phyloP scores from a whole-genome alignment of 2,329 filamentous ascomycete species.

The Botrytis tulipae region DNA sequence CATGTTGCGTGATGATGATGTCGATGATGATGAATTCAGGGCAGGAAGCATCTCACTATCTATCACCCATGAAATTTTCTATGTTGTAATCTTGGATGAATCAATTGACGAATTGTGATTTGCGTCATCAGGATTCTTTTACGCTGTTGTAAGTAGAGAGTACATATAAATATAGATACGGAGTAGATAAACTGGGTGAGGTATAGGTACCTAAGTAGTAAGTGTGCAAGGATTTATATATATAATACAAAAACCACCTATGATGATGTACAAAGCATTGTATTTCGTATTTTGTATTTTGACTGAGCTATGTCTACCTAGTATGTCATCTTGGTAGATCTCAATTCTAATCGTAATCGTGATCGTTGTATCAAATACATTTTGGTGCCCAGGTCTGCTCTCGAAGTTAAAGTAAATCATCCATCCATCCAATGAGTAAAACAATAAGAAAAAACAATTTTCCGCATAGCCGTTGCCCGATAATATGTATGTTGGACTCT shows the following conservation, averaged over 20 bases:
- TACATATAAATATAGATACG: neutral
- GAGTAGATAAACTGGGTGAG: neutral
- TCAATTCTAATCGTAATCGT: neutral
- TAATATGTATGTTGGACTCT: neutral
- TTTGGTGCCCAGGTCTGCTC: neutral
- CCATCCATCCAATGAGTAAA: neutral
- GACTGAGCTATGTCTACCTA: neutral
- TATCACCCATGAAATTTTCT: neutral
- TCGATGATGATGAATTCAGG: neutral
- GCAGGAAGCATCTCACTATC: neutral
- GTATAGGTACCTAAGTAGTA: neutral
- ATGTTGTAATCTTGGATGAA: neutral
- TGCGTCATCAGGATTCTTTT: neutral
- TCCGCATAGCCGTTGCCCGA: slow-evolving; percentile 9
- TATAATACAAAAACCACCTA: too few species aligned
- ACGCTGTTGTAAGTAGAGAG: neutral
- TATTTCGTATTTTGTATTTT: too few species aligned
- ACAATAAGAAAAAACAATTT: neutral
- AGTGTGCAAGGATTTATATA: neutral
- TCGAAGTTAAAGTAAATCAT: neutral
- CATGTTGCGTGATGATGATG: neutral
- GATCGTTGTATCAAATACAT: neutral
- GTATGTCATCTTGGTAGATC: neutral
- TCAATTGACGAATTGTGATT: neutral
- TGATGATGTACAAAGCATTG: neutral